A percentile compares a stretch with the other conserved stretches of the same genome.
Evolutionary conservation across 495 filamentous ascomycete species (phyloP).

Genomic region (Clavariopsis aquatica): DNA sequence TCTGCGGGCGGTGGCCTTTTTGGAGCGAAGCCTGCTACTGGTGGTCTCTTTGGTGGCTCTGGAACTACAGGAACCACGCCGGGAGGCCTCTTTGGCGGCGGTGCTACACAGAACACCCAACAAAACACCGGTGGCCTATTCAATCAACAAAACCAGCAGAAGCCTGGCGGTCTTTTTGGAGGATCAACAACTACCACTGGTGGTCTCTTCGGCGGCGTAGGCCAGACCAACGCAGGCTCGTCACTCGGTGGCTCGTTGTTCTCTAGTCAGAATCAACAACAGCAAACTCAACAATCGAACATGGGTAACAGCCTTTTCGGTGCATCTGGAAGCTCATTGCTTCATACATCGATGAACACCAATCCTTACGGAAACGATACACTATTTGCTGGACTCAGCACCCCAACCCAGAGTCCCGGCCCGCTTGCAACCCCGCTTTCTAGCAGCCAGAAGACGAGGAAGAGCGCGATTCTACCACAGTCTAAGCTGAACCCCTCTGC

Average conservation of each 20-base stretch:
- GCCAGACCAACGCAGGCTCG: conserved; percentile 38
- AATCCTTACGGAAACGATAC: conserved; percentile 81
- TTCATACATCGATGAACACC: conserved; percentile 74
- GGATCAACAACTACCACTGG: conserved; percentile 43
- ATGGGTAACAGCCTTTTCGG: conserved; percentile 62
- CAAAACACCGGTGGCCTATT: conserved; percentile 54
- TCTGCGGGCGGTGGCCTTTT: conserved; percentile 58
- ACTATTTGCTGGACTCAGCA: conserved; percentile 70
- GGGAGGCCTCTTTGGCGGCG: conserved; percentile 56
- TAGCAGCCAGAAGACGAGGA: conserved; percentile 67
- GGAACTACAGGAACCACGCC: conserved; percentile 35
- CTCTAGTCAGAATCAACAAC: conserved; percentile 43
- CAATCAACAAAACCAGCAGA: conserved; percentile 40
- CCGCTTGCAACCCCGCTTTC: conserved; percentile 86
- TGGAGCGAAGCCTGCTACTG: conserved; percentile 52
- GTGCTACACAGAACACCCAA: conserved; percentile 58
- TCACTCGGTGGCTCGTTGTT: conserved; percentile 40
- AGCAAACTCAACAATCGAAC: conserved; percentile 33
- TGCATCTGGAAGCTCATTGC: conserved; percentile 47
- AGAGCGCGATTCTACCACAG: conserved; percentile 75
- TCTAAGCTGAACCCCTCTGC: conserved; percentile 85
- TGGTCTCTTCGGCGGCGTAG: conserved; percentile 39
- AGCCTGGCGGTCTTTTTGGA: conserved; percentile 40
- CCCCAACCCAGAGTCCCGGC: conserved; percentile 67
- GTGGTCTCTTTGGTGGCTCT: conserved; percentile 37